Evolutionary conservation across 768 basidiomycete genomes (phyloP), one percentile per base, ranked within the genome.

Genomic region (Leccinum olivaceopallidum): DNA sequence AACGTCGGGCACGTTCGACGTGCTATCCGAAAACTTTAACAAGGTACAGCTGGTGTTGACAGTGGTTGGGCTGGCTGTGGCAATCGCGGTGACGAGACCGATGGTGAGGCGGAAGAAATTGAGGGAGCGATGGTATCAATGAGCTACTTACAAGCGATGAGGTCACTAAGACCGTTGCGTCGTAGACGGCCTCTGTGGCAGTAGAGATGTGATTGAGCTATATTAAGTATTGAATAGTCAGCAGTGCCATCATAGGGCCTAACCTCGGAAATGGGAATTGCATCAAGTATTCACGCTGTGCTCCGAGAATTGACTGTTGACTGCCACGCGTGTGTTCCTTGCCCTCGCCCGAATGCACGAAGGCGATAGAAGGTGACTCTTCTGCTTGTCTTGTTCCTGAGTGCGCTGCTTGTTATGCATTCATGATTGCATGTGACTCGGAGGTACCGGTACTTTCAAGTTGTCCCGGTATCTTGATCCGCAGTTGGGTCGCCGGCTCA

Each of bases 1-100:
- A 42, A 94, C 95, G 2, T 95, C 93, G 12, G 86, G 85, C 44
- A 93, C 94, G 20, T 98, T 98, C 67, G 96, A 98, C 69, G 87
- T 97, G 26, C 83, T 98, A 8, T 92, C 84, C 67, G 90, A 95
- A 73, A 87, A 80, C 68, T 98, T 98, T 75, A 98, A 98, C 79
- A 97, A 98, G 78, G 80, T 78, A 2, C 96, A 98, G 73, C 80
- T 98, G 24, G 85, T 95, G 63, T 74, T 94, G 30, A 98, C 94
- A 2, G 85, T 96, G 36, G 73, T 77, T 1, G 93, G 83, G 0
- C 72, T 98, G 60, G 81, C 78, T 3, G 67, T 84, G 6, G 95
- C 88, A 18, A 92, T 97, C 63, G 72, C 85, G 18, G 71, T 95
- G 39, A 87, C 87, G 22, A 86, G 84, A 71, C 94, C 94, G 34